Base-by-base conservation (phyloP, 345 rosid genomes). In the Erucastrum elatum region DNA sequence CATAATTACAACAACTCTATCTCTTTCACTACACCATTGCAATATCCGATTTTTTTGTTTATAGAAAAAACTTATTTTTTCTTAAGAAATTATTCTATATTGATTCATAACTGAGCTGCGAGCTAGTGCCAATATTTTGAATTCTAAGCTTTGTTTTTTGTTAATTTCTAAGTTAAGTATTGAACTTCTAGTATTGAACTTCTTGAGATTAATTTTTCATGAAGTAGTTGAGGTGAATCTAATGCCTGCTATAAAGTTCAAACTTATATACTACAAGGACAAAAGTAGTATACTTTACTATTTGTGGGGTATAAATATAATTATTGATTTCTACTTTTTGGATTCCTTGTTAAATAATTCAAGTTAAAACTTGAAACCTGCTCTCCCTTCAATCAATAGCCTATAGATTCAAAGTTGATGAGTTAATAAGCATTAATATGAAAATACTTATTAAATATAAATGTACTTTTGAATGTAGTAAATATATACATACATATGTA, bases 281-380 rank as follows among this genome's bases (percentile, higher is more conserved):
- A 46, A 77, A 72, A 73, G 76, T 37, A 62, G 66, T 60, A 68
- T 62, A 79, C 78, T 79, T 74, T 79, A 74, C 82, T 73, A 79
- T 68, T 62, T 68, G 82, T 79, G 75, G 82, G 82, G 82, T 79
- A 74, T 79, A 79, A 61, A 62, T 62, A 68, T 74, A 79, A 79
- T 79, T 79, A 79, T 62, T 79, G 82, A 63, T 51, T 60, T 78
- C 77, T 78, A 66, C 82, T 72, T 72, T 78, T 60, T 41, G 77
- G 68, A 67, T 30, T 65, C 67, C 46, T 70, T 33, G 72, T 44
- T 59, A 33, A 67, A 58, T 70, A 75, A 44, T 65, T 58, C 6
- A 58, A 70, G 7, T 65, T 44, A 75, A 64, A 70, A 41, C 13
- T 9, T 39, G 9, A 39, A 39, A 2, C 5, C 30, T 11, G 21